Base-by-base conservation (phyloP, 2,329 filamentous ascomycete species). In the Chalaropsis ovoidea region DNA sequence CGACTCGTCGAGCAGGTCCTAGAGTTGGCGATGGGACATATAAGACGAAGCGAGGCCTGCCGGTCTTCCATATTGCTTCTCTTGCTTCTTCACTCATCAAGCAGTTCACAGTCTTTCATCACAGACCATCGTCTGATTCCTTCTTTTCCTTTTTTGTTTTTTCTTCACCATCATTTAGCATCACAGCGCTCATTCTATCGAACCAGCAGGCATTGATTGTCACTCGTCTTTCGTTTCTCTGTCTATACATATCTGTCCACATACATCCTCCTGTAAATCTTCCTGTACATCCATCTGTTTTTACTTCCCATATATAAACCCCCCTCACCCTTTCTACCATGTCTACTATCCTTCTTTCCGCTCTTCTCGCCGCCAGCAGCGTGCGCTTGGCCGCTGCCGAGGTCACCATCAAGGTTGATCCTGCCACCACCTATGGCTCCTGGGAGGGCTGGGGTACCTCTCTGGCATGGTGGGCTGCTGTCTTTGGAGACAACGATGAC, bases 371-470 rank as follows among this genome's bases (percentile, higher is more conserved):
- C 24, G 66, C 65, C 35, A 52, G 61, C 27, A 54, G n/a, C 47
- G 22, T 58, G 52, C 52, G n/a, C 3, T 47, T 67, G 6, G 56
- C 60, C 5, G 45, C 39, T 39, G 61, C 63, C 27, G 64, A 67
- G 19, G 42, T 43, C 22, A 56, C 47, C 17, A 52, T 65, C n/a
- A 66, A 52, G 19, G 61, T 69, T 19, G 66, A 65, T n/a, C 54
- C 68, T 19, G 15, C 39, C 27, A 62, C 62, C 39, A 75, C 74
- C 68, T 76, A 72, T 67, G 77, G 76, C 19, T 74, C 70, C 0
- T 78, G 77, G 77, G 76, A 78, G 64, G 77, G 77, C 61, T 78
- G 76, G 76, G 76, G 76, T 13, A 74, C 74, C 0, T 77, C 75
- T 13, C 71, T 78, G 1, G 76, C 76, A 8, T 78, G 77, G 77